Base-by-base conservation (phyloP, 495 filamentous ascomycete genomes). In the Podospora appendiculata region DNA sequence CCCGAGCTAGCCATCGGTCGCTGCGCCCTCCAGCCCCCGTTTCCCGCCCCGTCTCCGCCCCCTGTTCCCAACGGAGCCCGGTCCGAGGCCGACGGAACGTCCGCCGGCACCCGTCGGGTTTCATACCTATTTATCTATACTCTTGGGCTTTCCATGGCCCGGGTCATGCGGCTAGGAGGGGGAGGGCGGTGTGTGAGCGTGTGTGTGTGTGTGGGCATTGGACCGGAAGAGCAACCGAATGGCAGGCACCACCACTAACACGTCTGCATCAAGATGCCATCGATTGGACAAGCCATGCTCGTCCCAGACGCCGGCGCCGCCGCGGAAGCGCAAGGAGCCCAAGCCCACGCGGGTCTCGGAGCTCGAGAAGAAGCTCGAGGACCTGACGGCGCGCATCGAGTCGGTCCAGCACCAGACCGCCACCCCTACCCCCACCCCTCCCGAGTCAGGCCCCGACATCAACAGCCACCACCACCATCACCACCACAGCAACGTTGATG, bases 271-370 rank as follows among this genome's bases (percentile, higher is more conserved):
- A 36, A 68, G 65, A 41, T 68, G 65, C 41, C 51, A 66, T 18
- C 58, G 65, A 0, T 58, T 68, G 4, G 45, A 50, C 46, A 68
- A 66, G 53, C 35, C 52, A 42, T 68, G 65, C 45, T 52, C 53
- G 32, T 52, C 55, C 8, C 63, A 65, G 50, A 60, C 50, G 9
- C 65, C 65, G 13, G 63, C 65, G 6, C 63, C 65, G 12, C 57
- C 63, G 4, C 57, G 61, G 16, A 53, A 58, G 55, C 58, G 61
- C 18, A 68, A 68, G 58, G 57, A 60, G 19, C 62, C 58, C 41
- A 64, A 64, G 57, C 59, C 58, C n/a, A 62, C 60, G n/a, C 44
- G 59, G 19, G 61, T 68, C 1, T 52, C 58, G 39, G 60, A 66
- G 50, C 58, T 68, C 13, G 63, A 68, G 55, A 54, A 50, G 43